Evolutionary conservation across 2,329 filamentous ascomycete genomes (phyloP).

Genomic region (Epicoccum sorghinum): DNA sequence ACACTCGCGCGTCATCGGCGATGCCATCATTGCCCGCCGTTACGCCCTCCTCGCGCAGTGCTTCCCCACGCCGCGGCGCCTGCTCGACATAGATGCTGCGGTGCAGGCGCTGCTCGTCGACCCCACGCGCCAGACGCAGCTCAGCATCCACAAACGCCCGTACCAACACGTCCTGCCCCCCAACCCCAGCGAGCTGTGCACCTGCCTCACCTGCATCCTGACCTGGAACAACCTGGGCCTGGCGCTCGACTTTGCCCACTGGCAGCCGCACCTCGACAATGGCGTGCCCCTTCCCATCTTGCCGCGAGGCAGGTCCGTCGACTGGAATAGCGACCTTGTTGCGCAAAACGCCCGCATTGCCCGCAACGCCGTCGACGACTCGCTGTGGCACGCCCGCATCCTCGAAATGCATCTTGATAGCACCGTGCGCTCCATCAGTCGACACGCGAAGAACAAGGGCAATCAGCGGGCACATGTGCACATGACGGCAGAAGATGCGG

Average conservation of each 20-base stretch:
- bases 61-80: conserved; percentile 57
- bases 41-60: conserved; percentile 60
- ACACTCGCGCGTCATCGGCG: conserved; percentile 54
- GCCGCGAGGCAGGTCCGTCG: conserved; percentile 53
- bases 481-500: conserved; percentile 55
- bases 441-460: conserved; percentile 57
- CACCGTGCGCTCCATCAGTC: conserved; percentile 53
- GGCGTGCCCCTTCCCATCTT: conserved; percentile 61
- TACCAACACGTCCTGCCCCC: conserved; percentile 60
- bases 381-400: conserved; percentile 59
- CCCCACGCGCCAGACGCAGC: conserved; percentile 51
- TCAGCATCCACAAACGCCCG: conserved; percentile 56
- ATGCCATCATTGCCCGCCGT: conserved; percentile 53
- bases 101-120: conserved; percentile 49
- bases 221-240: conserved; percentile 64
- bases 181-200: conserved; percentile 58
- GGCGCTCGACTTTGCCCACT: conserved; percentile 62
- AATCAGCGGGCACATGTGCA: conserved; percentile 55
- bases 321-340: conserved; percentile 59
- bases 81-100: conserved; percentile 49
- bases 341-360: conserved; percentile 54
- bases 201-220: conserved; percentile 62
- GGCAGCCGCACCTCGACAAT: conserved; percentile 59
- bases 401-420: conserved; percentile 57
- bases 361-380: conserved; percentile 53